Evolutionary conservation across 768 basidiomycete species (phyloP), one percentile per base, ranked within the genome.

Genomic region (Russula griseocarnosa): DNA sequence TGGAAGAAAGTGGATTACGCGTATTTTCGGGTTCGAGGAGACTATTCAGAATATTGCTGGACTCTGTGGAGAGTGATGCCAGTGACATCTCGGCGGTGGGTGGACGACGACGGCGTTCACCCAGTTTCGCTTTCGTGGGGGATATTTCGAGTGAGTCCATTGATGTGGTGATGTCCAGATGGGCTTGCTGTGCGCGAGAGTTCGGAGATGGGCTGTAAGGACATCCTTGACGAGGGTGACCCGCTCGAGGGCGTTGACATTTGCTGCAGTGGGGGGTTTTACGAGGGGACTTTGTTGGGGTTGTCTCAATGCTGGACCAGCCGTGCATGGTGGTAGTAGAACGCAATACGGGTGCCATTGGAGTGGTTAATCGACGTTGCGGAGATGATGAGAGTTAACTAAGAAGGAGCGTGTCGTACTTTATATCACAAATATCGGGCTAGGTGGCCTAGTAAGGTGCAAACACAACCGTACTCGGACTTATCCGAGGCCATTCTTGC

Each of bases 151-250:
- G 50, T 22, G 62, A 63, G 26, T 46, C 67, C 55, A 69, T 53
- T 14, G 65, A 57, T 36, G 32, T 13, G 26, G 58, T 28, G 26
- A 69, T 58, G 14, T 65, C 67, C 16, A 47, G 50, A 24, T 28
- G 32, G 28, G 16, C 22, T 49, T 55, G 44, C 26, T 46, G 60
- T 28, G 8, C 44, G 6, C 22, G 34, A 47, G 50, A 36, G 18
- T 24, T 38, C 14, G 57, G 60, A 26, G 58, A 61, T 28, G 24
- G 22, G 26, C 67, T 71, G 60, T 74, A 80, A 2, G 84, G 83
- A 69, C 86, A 86, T 8, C 86, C 84, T 2, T 82, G 81, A 57
- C 86, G 84, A 16, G 86, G 86, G 69, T 87, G 86, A 0, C 86
- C 85, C 22, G 76, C 79, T 61, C 79, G 77, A 0, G 83, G 83